A percentile compares a stretch with the other conserved stretches of the same genome.
phyloP scores from a whole-genome alignment of 176 grass and related monocot genomes.

The Zea luxurians region DNA sequence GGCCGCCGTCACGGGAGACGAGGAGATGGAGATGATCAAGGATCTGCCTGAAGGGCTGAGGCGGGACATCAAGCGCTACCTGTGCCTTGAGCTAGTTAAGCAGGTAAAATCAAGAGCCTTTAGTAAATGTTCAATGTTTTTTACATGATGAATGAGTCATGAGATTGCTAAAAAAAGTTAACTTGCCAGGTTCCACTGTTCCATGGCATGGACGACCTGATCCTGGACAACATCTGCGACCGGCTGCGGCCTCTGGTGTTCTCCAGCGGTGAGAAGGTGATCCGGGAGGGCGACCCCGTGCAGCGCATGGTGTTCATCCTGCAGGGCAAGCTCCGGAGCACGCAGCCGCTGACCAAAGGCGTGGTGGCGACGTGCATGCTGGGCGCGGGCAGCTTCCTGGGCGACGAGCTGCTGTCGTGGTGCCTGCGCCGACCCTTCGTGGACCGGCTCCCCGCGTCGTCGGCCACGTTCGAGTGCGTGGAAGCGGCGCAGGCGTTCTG shows the following conservation, averaged over 20 bases:
- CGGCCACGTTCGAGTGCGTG: slow-evolving; percentile 78
- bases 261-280: slow-evolving; percentile 91
- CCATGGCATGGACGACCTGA: slow-evolving; percentile 92
- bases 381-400: slow-evolving; percentile 74
- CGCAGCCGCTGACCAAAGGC: slow-evolving; percentile 77
- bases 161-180: not conserved
- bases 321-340: slow-evolving; percentile 70
- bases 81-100: slow-evolving; percentile 86
- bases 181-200: slow-evolving; percentile 73
- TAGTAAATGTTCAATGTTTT: too few relatives aligned
- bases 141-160: too few relatives aligned
- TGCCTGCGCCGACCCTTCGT: slow-evolving; percentile 77
- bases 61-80: slow-evolving; percentile 87
- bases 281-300: slow-evolving; percentile 93
- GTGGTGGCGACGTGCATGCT: slow-evolving; percentile 75
- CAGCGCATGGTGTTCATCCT: slow-evolving; percentile 94
- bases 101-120: slow-evolving; percentile 7
- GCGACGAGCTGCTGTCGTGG: slow-evolving; percentile 97
- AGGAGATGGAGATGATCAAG: slow-evolving; percentile 93
- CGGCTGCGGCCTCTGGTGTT: slow-evolving; percentile 76
- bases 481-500: slow-evolving; percentile 77
- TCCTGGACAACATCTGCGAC: slow-evolving; percentile 96
- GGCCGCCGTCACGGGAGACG: slow-evolving; percentile 82
- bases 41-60: slow-evolving; percentile 81
- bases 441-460: slow-evolving; percentile 73